Evolutionary conservation across 1,139 yeast genomes (phyloP).

Genomic region (Schizosaccharomyces versatilis): DNA sequence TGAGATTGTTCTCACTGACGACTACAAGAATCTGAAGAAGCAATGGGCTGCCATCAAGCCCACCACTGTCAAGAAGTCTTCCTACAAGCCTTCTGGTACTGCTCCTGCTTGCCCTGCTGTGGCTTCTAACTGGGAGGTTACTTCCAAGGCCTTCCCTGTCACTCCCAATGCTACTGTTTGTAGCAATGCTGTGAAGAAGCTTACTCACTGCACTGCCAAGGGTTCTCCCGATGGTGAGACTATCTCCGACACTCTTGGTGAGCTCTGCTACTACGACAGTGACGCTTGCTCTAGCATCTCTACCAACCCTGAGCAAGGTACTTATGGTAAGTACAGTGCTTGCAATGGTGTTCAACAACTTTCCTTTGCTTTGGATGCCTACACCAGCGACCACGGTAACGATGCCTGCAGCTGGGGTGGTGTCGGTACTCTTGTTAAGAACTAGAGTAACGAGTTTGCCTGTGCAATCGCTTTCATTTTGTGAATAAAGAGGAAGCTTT

Average conservation of each 20-base stretch:
- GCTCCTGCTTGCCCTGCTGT: conserved; percentile 18
- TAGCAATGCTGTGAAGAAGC: conserved; percentile 30
- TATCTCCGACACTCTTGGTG: conserved; percentile 22
- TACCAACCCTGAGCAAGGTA: conserved; percentile 23
- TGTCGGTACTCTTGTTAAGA: background rate
- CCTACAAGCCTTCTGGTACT: conserved; percentile 22
- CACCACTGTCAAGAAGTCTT: conserved; percentile 27
- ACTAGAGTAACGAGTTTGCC: too few species aligned
- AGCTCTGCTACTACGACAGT: conserved; percentile 25
- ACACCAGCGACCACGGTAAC: background rate
- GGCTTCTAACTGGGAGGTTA: conserved; percentile 25
- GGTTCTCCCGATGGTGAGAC: conserved; percentile 21
- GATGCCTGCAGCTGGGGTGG: conserved; percentile 3
- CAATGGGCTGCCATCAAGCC: conserved; percentile 27
- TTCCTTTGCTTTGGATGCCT: conserved; percentile 21
- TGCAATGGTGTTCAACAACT: conserved; percentile 32
- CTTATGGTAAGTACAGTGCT: conserved; percentile 36
- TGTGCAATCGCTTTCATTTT: too few species aligned
- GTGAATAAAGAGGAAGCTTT: too few species aligned
- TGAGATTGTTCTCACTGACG: conserved; percentile 25
- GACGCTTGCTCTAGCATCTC: conserved; percentile 32
- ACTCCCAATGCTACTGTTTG: conserved; percentile 35
- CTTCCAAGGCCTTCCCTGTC: conserved; percentile 26
- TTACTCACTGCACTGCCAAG: conserved; percentile 28
- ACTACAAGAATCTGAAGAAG: conserved; percentile 35